Evolutionary conservation across 257 asterid genomes (phyloP).

Genomic region (Rehmannia glutinosa): DNA sequence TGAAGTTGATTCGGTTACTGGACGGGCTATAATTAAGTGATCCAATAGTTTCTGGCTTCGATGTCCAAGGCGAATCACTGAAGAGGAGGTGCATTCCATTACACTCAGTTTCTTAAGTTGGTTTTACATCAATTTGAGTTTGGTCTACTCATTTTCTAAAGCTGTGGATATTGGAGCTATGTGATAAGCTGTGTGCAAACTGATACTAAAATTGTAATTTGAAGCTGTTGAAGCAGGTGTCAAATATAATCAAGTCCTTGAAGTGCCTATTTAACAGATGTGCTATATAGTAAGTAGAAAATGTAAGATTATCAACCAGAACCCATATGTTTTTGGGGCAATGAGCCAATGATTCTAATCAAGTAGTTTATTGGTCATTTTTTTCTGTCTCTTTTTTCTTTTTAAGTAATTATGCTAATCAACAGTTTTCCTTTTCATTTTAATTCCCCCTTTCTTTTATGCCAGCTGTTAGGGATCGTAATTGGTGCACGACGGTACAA

Average conservation of each 20-base stretch:
- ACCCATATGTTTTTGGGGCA: not conserved
- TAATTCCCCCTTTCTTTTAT: too few relatives aligned
- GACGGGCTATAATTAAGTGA: too few relatives aligned
- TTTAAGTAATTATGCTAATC: not conserved
- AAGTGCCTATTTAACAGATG: not conserved
- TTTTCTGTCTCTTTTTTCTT: too few relatives aligned
- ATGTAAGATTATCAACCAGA: not conserved
- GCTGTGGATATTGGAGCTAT: not conserved
- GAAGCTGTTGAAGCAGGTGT: not conserved
- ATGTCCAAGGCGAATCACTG: not conserved
- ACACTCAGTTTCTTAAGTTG: not conserved
- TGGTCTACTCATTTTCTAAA: not conserved
- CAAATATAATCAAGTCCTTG: not conserved
- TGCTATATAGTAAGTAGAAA: not conserved
- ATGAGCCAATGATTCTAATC: conserved; percentile 11
- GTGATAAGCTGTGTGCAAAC: not conserved
- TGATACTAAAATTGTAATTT: not conserved
- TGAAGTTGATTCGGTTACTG: not conserved
- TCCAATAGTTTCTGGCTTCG: too few relatives aligned
- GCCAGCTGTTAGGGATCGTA: not conserved
- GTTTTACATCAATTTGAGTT: not conserved
- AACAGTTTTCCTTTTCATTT: not conserved
- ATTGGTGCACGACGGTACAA: not conserved
- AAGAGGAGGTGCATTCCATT: not conserved
- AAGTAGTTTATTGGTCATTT: conserved; percentile 3